phyloP scores from a whole-genome alignment of 2,329 filamentous ascomycete genomes.

The Coniochaeta hoffmannii region DNA sequence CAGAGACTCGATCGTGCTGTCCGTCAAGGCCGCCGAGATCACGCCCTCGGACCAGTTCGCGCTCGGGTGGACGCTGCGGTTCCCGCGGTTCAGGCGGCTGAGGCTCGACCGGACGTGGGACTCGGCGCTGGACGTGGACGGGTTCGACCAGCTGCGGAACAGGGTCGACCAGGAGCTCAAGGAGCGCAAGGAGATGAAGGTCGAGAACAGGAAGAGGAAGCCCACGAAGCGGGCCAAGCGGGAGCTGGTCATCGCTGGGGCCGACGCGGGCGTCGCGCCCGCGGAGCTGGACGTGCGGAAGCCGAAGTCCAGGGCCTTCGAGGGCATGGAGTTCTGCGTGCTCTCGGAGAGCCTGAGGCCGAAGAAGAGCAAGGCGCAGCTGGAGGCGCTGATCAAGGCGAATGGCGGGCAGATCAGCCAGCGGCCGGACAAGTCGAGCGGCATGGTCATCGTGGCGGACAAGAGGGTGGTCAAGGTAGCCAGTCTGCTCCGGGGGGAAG shows the following conservation, averaged over 20 bases:
- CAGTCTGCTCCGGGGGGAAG: conserved; percentile 63
- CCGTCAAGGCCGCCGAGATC: conserved; percentile 81
- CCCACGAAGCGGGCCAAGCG: conserved; percentile 57
- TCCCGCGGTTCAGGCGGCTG: conserved; percentile 80
- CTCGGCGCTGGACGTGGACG: conserved; percentile 66
- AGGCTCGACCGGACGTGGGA: conserved; percentile 82
- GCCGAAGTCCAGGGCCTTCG: conserved; percentile 56
- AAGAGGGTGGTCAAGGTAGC: conserved; percentile 76
- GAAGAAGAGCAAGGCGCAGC: conserved; percentile 68
- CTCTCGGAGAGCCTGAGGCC: conserved; percentile 68
- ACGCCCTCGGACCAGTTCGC: conserved; percentile 71
- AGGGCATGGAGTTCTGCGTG: conserved; percentile 73
- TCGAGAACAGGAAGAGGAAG: conserved; percentile 58
- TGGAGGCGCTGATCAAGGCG: conserved; percentile 75
- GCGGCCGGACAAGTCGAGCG: conserved; percentile 52
- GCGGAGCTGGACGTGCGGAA: conserved; percentile 41
- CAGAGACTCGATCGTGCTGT: conserved; percentile 76
- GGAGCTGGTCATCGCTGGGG: conserved; percentile 65
- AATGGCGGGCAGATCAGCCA: conserved; percentile 78
- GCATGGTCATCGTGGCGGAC: conserved; percentile 71
- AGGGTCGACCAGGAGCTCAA: conserved; percentile 63
- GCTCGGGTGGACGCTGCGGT: conserved; percentile 70
- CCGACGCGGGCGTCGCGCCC: conserved; percentile 39
- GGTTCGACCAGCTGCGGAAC: conserved; percentile 65
- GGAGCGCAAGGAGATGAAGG: conserved; percentile 66